Evolutionary conservation across 1,284 basidiomycete genomes (phyloP), one percentile per base, ranked within the genome.

Genomic region (Cronartium quercuum): DNA sequence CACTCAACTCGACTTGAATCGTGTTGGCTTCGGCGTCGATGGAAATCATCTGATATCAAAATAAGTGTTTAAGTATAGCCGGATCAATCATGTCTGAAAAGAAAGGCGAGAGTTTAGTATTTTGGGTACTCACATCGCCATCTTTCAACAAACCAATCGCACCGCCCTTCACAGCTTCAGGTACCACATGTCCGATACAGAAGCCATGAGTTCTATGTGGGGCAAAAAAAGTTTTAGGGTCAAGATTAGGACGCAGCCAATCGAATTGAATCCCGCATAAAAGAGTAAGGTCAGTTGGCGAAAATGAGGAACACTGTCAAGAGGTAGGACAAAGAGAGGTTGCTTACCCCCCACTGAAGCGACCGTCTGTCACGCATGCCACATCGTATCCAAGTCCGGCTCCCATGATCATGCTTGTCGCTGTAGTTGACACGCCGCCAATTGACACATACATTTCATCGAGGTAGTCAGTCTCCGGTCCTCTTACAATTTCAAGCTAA

Each of bases 331-430:
- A 13, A 58, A 18, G 9, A 10, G 37, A 42, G 34, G 57, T 37
- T 57, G 79, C 87, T 81, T 78, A 91, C 89, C 91, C 93, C 69
- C 94, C 95, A 38, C 91, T 93, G 86, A 98, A 98, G 57, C 95
- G 88, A 61, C 95, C 95, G 82, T 98, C 95, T 0, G 95, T 98
- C 79, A 98, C 88, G 77, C 96, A 87, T 0, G 94, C 94, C 2
- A 94, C 94, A 68, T 91, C 90, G 76, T 89, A 87, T 51, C 92
- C 90, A 21, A 98, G 86, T 51, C 95, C 95, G 68, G 94, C 94
- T 41, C 95, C 95, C 84, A 94, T 91, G 78, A 97, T 87, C 62
- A 92, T 75, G 65, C 75, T 66, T 40, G 75, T 66, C 29, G 76
- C 75, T 75, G 37, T 0, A 51, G 29, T 38, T 10, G 1, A 40